A percentile compares a stretch with the other conserved stretches of the same genome.
These are phyloP conservation scores for Punica granatum DNA, from an alignment of 345 rosid genomes.

Conservation along the genomic window DNA sequence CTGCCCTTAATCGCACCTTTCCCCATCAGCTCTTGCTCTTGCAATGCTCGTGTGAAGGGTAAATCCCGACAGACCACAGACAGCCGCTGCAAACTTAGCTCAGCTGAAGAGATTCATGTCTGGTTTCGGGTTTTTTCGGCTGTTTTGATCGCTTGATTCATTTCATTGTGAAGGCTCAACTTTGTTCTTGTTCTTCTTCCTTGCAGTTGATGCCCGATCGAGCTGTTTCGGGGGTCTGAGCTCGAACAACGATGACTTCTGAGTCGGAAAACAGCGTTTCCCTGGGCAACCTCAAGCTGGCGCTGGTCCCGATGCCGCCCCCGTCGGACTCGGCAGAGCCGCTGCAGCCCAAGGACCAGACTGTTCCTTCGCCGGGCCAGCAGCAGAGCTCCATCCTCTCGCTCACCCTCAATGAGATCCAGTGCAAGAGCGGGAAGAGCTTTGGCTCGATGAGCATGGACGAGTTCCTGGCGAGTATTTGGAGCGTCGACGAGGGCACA, in stretches of 20 bases:
- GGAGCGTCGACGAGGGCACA: constrained; percentile 48
- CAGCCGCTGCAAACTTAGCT: too few species aligned
- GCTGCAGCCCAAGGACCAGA: neutral
- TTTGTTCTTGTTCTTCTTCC: neutral
- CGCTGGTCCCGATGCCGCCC: neutral
- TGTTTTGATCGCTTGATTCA: neutral
- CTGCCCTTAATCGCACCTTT: too few species aligned
- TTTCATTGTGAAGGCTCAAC: neutral
- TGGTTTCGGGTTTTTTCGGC: neutral
- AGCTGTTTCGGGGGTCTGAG: neutral
- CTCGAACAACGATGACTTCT: neutral
- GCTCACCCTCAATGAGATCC: constrained; percentile 74
- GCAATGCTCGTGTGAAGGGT: too few species aligned
- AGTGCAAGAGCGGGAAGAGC: constrained; percentile 65
- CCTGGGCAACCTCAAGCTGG: neutral
- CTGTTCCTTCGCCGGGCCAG: constrained; percentile 4
- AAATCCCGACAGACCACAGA: too few species aligned
- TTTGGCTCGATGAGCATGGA: constrained; percentile 94
- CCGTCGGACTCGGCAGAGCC: neutral
- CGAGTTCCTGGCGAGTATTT: constrained; percentile 66
- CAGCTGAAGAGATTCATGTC: neutral
- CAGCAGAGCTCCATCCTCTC: constrained; percentile 50
- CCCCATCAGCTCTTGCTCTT: neutral
- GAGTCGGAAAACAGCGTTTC: neutral
- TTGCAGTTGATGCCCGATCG: neutral